phyloP scores from a whole-genome alignment of 345 rosid genomes.

The Leavenworthia alabamica region DNA sequence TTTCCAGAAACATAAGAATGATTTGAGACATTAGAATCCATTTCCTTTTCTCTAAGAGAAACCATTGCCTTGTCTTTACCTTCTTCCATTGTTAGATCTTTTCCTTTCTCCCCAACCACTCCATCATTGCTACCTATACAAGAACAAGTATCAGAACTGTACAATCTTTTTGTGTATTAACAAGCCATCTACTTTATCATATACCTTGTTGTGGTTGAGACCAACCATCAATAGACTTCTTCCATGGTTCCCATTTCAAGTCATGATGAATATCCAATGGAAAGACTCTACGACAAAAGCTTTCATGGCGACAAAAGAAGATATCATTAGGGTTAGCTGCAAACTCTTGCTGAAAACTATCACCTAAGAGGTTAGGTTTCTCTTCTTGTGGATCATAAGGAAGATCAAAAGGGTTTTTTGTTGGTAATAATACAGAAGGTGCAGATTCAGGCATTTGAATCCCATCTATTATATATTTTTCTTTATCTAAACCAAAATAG shows the following conservation, averaged over 20 bases:
- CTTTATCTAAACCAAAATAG: slow-evolving; percentile 27
- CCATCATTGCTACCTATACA: slow-evolving; percentile 31
- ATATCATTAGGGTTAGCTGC: slow-evolving; percentile 40
- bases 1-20: slow-evolving; percentile 1
- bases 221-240: background rate
- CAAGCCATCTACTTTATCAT: background rate
- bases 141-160: slow-evolving; percentile 25
- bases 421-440: slow-evolving; percentile 57
- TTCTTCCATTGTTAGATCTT: background rate
- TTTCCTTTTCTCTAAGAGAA: slow-evolving; percentile 23
- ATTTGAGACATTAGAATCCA: background rate
- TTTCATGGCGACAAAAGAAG: slow-evolving; percentile 57
- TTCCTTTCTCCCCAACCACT: slow-evolving; percentile 23
- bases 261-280: slow-evolving; percentile 26
- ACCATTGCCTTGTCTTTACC: slow-evolving; percentile 23
- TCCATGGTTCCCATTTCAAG: slow-evolving; percentile 10
- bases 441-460: slow-evolving; percentile 62
- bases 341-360: slow-evolving; percentile 60
- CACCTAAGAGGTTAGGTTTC: slow-evolving; percentile 61
- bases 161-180: background rate
- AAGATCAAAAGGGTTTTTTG: slow-evolving; percentile 62
- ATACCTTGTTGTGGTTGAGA: slow-evolving; percentile 10
- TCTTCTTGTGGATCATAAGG: slow-evolving; percentile 75
- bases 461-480: slow-evolving; percentile 13
- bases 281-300: slow-evolving; percentile 38